A percentile compares a stretch with the other conserved stretches of the same genome.
phyloP scores from a whole-genome alignment of 768 basidiomycete species.

The Gymnopilus junonius region DNA sequence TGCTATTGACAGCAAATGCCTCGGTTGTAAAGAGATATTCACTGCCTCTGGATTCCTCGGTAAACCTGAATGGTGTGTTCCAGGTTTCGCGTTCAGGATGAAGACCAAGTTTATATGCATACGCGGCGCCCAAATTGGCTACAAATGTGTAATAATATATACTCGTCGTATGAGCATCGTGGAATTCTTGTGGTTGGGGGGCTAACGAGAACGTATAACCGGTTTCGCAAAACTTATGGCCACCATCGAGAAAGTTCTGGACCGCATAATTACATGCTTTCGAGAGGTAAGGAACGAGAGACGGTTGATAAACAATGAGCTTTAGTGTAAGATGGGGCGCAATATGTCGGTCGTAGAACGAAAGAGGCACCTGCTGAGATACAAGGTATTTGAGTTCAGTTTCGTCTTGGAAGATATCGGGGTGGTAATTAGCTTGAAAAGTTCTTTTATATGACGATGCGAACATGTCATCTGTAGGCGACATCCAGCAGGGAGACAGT shows the following conservation, averaged over 20 bases:
- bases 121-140: background rate
- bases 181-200: background rate
- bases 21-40: background rate
- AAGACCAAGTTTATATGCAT: background rate
- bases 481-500: background rate
- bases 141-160: background rate
- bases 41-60: background rate
- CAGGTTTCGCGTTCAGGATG: background rate
- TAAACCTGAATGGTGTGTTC: too few relatives aligned
- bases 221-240: background rate
- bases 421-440: background rate
- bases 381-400: background rate
- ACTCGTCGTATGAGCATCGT: background rate
- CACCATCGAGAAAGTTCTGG: too few relatives aligned
- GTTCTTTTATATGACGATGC: background rate
- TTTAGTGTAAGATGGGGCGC: background rate
- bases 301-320: background rate
- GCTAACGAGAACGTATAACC: background rate
- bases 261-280: background rate
- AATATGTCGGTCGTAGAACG: constrained; percentile 14
- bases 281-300: background rate
- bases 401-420: background rate
- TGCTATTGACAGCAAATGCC: background rate
- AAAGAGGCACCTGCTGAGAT: background rate
- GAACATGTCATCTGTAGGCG: background rate